Conservation (phyloP, 768 basidiomycete species). For the Erythrobasidium yunnanense region DNA sequence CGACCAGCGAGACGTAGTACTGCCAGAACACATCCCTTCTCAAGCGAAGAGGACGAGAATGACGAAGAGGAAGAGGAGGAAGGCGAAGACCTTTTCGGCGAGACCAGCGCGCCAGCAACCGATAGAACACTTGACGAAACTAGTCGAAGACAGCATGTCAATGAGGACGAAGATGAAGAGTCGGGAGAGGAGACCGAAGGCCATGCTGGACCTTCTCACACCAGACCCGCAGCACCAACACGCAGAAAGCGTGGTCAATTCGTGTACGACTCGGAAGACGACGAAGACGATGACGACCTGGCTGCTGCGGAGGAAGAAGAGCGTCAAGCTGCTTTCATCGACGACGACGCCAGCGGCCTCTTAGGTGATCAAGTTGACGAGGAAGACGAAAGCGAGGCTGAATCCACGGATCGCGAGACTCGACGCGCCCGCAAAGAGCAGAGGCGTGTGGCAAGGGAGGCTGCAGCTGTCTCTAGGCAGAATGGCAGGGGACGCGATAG, state of each 20-base stretch:
- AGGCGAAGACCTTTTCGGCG: neutral
- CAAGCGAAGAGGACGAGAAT: neutral
- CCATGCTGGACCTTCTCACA: neutral
- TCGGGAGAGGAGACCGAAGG: neutral
- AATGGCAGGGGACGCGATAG: too few species aligned
- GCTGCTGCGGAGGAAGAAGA: too few species aligned
- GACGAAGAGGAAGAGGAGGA: neutral
- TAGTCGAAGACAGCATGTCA: too few species aligned
- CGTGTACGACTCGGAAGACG: slow-evolving; percentile 1
- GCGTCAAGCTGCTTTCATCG: too few species aligned
- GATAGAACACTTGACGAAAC: too few species aligned
- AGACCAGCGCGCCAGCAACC: neutral
- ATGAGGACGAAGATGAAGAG: neutral
- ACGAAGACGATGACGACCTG: neutral
- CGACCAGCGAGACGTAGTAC: neutral
- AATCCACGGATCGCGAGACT: slow-evolving; percentile 3
- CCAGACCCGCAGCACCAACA: neutral
- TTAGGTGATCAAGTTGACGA: neutral
- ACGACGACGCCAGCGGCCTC: neutral
- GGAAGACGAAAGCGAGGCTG: neutral
- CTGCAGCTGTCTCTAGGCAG: neutral
- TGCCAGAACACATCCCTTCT: neutral
- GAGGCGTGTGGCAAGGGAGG: neutral
- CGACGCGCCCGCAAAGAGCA: neutral
- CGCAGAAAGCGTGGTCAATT: neutral